Evolutionary conservation across 345 rosid genomes (phyloP).

Genomic region (Mallotus nudiflorus): DNA sequence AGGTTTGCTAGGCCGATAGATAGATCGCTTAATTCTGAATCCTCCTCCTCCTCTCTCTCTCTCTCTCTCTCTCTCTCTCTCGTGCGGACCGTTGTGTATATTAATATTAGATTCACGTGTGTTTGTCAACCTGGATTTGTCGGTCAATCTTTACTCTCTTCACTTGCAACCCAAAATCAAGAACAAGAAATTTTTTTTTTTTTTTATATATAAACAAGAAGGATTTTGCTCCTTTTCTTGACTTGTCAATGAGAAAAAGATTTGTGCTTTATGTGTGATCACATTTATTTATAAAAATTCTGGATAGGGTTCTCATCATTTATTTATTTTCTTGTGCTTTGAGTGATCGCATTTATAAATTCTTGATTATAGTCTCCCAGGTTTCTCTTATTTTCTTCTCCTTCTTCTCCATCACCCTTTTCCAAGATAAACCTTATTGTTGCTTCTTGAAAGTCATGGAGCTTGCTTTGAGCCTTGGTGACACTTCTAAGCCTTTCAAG

Average conservation of each 20-base stretch:
- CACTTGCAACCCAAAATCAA: conserved; percentile 5
- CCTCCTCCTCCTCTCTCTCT: no score
- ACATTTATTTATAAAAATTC: background rate
- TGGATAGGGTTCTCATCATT: no score
- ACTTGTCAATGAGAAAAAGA: background rate
- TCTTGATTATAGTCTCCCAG: background rate
- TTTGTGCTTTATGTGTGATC: background rate
- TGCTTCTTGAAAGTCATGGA: conserved; percentile 47
- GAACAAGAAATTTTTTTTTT: background rate
- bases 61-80: conserved; percentile 11
- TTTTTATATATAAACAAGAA: no score
- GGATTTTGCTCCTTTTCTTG: background rate
- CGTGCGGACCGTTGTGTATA: conserved; percentile 42
- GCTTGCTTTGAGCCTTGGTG: conserved; percentile 84
- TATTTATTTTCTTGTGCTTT: background rate
- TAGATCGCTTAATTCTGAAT: no score
- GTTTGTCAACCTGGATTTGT: conserved; percentile 56
- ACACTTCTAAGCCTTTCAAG: conserved; percentile 58
- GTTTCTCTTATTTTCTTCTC: background rate
- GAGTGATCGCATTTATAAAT: background rate
- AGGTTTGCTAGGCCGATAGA: background rate
- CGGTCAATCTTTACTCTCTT: conserved; percentile 57
- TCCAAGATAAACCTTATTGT: background rate
- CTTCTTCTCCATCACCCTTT: conserved; percentile 15
- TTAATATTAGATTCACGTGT: conserved; percentile 79